A percentile compares a stretch with the other conserved stretches of the same genome.
Evolutionary conservation across 176 grass and related monocot genomes (phyloP).

Genomic region (Phoenix dactylifera): DNA sequence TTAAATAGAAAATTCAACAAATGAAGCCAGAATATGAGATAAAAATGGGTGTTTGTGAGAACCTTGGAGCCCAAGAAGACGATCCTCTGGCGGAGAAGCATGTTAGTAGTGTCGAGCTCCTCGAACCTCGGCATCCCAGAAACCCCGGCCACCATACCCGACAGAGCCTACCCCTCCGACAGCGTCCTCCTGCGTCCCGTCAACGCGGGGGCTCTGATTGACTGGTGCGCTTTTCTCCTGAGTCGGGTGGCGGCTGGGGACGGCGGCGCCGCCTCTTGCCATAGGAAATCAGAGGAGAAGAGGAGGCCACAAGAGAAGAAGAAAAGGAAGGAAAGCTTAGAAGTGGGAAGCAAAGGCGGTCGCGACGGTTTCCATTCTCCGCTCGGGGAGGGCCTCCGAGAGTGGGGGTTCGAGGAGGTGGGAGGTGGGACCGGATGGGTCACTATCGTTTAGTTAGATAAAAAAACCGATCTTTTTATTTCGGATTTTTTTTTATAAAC

Average conservation of each 20-base stretch:
- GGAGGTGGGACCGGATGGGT: too few species aligned
- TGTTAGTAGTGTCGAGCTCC: slow-evolving; percentile 60
- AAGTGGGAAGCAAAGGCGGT: too few species aligned
- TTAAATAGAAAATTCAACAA: neutral
- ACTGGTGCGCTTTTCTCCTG: neutral
- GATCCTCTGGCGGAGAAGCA: slow-evolving; percentile 77
- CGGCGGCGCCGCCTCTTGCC: neutral
- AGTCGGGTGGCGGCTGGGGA: neutral
- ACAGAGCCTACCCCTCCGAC: slow-evolving; percentile 16
- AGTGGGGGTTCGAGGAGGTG: too few species aligned
- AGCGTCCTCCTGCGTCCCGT: neutral
- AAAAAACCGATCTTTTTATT: too few species aligned
- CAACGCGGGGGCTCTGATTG: neutral
- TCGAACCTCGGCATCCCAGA: slow-evolving; percentile 41
- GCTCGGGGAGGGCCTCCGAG: too few species aligned
- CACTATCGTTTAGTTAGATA: too few species aligned
- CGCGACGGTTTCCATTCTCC: too few species aligned
- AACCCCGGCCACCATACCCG: neutral
- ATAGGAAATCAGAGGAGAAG: neutral
- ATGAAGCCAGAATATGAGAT: neutral
- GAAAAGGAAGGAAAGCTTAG: neutral
- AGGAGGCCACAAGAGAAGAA: neutral
- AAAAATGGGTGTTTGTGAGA: neutral
- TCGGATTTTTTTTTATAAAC: too few species aligned
- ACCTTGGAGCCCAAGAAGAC: slow-evolving; percentile 77